Evolutionary conservation across 2,329 filamentous ascomycete genomes (phyloP).

Genomic region (Curvularia sp.): DNA sequence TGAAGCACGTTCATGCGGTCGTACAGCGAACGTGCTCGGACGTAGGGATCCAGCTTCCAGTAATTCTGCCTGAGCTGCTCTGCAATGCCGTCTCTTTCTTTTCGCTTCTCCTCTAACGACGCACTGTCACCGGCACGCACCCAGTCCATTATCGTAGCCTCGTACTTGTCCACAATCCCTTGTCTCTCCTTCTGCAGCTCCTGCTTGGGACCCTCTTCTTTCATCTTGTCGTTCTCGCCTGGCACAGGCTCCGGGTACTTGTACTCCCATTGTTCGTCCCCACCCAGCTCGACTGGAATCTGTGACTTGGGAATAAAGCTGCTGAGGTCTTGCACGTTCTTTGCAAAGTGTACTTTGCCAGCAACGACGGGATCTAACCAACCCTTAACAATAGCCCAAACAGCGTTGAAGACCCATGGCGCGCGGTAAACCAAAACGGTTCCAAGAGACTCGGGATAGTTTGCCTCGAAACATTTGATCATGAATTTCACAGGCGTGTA

Average conservation of each 20-base stretch:
- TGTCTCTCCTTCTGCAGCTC: constrained; percentile 69
- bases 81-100: constrained; percentile 67
- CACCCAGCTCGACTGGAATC: constrained; percentile 84
- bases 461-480: constrained; percentile 99
- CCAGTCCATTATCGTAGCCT: constrained; percentile 78
- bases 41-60: constrained; percentile 87
- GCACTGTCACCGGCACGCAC: constrained; percentile 59
- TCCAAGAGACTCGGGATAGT: constrained; percentile 93
- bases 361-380: constrained; percentile 98
- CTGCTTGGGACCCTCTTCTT: constrained; percentile 66
- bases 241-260: constrained; percentile 76
- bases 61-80: constrained; percentile 74
- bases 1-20: constrained; percentile 79
- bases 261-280: constrained; percentile 85
- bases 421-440: constrained; percentile 93
- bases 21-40: constrained; percentile 82
- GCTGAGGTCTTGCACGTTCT: constrained; percentile 77
- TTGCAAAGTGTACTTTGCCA: constrained; percentile 91
- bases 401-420: constrained; percentile 96
- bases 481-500: constrained; percentile 98
- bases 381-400: constrained; percentile 93
- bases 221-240: constrained; percentile 79
- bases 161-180: constrained; percentile 73
- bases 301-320: constrained; percentile 73
- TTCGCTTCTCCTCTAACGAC: constrained; percentile 56